Evolutionary conservation across 768 basidiomycete genomes (phyloP).

Genomic region (Porpolomopsis calyptriformis): DNA sequence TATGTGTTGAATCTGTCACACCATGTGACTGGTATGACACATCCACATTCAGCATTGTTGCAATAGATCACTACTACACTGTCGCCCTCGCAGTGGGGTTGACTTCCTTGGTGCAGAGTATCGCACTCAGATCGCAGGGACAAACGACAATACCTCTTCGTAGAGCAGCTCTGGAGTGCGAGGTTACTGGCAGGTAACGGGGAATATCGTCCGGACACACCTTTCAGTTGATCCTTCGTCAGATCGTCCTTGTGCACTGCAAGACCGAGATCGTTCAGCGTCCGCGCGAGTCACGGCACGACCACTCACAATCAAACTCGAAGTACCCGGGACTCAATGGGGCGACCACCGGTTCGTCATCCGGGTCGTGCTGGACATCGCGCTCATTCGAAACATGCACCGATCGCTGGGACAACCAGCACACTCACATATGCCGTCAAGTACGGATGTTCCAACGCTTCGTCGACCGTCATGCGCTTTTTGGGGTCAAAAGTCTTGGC

Average conservation of each 20-base stretch:
- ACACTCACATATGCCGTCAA: conserved; percentile 61
- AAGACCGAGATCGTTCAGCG: conserved; percentile 7
- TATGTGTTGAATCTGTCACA: neutral
- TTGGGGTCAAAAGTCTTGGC: conserved; percentile 75
- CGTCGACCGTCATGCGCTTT: conserved; percentile 72
- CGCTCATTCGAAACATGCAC: conserved; percentile 4
- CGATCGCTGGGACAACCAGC: neutral
- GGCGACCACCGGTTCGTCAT: conserved; percentile 78
- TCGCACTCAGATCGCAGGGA: conserved; percentile 54
- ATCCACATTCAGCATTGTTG: too few species aligned
- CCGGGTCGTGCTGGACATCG: conserved; percentile 61
- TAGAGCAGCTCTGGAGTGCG: conserved; percentile 53
- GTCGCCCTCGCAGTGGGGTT: too few species aligned
- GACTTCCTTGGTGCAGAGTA: too few species aligned
- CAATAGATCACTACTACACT: too few species aligned
- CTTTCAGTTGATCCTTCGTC: conserved; percentile 68
- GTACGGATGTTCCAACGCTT: conserved; percentile 77
- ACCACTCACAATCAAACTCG: conserved; percentile 68
- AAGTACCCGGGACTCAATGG: conserved; percentile 81
- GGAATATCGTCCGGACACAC: conserved; percentile 10
- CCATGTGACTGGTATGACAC: neutral
- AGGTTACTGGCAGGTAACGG: neutral
- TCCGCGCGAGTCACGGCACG: neutral
- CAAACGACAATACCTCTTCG: conserved; percentile 73
- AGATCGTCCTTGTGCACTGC: conserved; percentile 64